Evolutionary conservation across 768 basidiomycete species (phyloP).

Genomic region (Boletus rubescentipes): DNA sequence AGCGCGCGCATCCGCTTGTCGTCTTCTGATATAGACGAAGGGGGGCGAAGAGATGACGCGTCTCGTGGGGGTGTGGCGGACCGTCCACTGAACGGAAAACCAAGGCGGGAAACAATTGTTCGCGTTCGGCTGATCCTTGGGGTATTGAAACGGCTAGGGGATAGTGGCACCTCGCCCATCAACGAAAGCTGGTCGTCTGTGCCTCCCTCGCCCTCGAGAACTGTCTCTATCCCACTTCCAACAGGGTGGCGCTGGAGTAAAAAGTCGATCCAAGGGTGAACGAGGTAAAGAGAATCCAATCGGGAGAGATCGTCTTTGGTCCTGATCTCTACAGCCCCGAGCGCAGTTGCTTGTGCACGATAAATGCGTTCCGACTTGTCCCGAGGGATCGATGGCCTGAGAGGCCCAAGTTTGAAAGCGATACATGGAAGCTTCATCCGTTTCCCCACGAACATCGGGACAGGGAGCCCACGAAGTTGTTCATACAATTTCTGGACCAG

Average conservation of each 20-base stretch:
- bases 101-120: background rate
- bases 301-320: conserved; percentile 5
- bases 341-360: background rate
- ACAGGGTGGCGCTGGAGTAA: conserved; percentile 4
- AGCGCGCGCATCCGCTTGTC: background rate
- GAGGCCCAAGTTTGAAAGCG: background rate
- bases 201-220: background rate
- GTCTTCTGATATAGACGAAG: background rate
- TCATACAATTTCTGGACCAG: background rate
- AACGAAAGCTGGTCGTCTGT: background rate
- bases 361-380: background rate
- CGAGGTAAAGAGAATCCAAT: background rate
- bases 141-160: background rate
- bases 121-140: background rate
- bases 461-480: background rate
- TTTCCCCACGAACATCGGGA: background rate
- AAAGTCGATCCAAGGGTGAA: conserved; percentile 18
- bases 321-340: conserved; percentile 10
- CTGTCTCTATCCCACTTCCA: background rate
- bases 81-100: background rate
- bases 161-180: background rate
- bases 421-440: conserved; percentile 6
- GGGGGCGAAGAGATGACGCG: background rate
- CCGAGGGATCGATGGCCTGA: background rate
- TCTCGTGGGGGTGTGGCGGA: background rate